Conservation (phyloP, 768 basidiomycete species). For the Galerina sulciceps region DNA sequence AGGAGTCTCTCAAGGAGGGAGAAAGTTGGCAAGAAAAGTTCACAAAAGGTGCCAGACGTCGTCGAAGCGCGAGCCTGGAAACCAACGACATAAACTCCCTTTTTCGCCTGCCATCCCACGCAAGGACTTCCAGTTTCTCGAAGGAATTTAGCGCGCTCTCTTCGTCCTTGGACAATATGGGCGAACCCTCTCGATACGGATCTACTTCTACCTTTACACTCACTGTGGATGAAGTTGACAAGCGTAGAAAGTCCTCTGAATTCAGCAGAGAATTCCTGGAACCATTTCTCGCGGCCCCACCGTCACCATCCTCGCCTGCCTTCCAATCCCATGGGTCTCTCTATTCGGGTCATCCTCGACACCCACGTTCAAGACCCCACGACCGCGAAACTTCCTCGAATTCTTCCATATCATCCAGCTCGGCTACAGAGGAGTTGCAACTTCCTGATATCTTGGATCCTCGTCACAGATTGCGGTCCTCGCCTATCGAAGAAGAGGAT, state of each 20-base stretch:
- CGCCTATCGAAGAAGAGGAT: constrained; percentile 57
- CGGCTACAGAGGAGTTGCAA: constrained; percentile 9
- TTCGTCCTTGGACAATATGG: neutral
- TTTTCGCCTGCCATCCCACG: constrained; percentile 2
- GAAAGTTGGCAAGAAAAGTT: constrained; percentile 68
- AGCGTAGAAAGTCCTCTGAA: constrained; percentile 53
- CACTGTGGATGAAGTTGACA: constrained; percentile 70
- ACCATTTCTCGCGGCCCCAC: constrained; percentile 9
- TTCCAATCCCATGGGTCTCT: constrained; percentile 19
- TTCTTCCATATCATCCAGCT: constrained; percentile 10
- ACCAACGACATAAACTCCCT: constrained; percentile 7
- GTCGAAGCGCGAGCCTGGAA: constrained; percentile 52
- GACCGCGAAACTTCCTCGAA: constrained; percentile 14
- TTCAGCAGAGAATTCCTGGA: neutral
- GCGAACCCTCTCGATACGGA: neutral
- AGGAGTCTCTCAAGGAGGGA: constrained; percentile 57
- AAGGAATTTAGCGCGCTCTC: constrained; percentile 15
- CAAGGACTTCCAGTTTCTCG: constrained; percentile 1
- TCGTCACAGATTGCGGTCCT: constrained; percentile 26
- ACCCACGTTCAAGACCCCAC: constrained; percentile 12
- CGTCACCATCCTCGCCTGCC: constrained; percentile 9
- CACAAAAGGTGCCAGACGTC: constrained; percentile 61
- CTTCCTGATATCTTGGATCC: constrained; percentile 14
- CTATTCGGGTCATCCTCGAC: constrained; percentile 10
- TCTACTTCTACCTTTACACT: constrained; percentile 37